These are phyloP conservation scores for Boletellus sp. DNA, from an alignment of 1,284 basidiomycete genomes.

Conservation along the genomic window DNA sequence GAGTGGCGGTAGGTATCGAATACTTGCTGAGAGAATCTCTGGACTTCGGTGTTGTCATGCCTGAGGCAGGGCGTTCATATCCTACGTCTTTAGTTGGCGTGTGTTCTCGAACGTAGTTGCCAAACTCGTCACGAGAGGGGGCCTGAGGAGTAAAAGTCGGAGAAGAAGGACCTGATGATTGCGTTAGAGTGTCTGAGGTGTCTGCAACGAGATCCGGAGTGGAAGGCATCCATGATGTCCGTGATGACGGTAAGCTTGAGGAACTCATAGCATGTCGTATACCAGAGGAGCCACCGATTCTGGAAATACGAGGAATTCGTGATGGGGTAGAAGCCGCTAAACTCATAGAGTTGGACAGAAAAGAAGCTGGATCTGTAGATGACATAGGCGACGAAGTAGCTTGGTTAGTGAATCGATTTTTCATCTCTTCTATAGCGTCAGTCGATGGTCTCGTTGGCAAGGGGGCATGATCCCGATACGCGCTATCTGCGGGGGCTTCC, in stretches of 20 bases:
- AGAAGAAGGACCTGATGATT: conserved; percentile 55
- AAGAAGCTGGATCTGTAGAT: conserved; percentile 16
- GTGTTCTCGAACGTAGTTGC: conserved; percentile 9
- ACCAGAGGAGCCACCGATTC: conserved; percentile 24
- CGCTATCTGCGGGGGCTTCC: conserved; percentile 2
- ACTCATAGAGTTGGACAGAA: conserved; percentile 9
- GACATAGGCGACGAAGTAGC: conserved; percentile 31
- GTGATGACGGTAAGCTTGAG: conserved; percentile 30
- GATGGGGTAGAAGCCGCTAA: conserved; percentile 22
- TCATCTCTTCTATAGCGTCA: conserved; percentile 63
- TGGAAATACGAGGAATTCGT: conserved; percentile 31
- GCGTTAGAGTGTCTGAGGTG: conserved; percentile 52
- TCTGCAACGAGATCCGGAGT: conserved; percentile 64
- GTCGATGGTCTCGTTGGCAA: conserved; percentile 35
- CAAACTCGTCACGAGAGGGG: conserved; percentile 12
- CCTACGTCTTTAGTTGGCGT: conserved; percentile 3
- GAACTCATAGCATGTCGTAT: conserved; percentile 28
- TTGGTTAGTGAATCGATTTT: conserved; percentile 49
- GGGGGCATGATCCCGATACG: conserved; percentile 23
- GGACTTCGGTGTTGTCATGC: conserved; percentile 22
- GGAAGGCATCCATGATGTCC: conserved; percentile 37
- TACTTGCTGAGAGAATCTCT: conserved; percentile 21
- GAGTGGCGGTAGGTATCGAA: conserved; percentile 24
- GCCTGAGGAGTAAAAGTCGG: conserved; percentile 40
- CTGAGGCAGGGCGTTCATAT: conserved; percentile 8